Evolutionary conservation across 1,284 basidiomycete genomes (phyloP).

Genomic region (Amylostereum chailletii): DNA sequence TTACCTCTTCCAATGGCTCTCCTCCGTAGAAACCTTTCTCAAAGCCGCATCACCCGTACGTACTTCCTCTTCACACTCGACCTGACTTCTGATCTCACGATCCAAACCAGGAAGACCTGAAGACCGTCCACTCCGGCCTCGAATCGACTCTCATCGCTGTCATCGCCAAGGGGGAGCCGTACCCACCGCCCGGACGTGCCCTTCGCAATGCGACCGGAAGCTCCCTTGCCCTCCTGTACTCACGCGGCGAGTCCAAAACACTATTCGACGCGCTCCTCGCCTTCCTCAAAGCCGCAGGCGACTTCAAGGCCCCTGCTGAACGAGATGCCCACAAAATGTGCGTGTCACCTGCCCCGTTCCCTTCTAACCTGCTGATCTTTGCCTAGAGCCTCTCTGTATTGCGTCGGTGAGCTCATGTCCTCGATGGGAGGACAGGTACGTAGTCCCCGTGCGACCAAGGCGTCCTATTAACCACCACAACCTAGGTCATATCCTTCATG

Average conservation of each 20-base stretch:
- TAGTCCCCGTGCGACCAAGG: slow-evolving; percentile 3
- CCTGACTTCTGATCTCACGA: background rate
- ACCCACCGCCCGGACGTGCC: slow-evolving; percentile 78
- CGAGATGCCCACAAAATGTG: slow-evolving; percentile 58
- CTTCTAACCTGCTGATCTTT: background rate
- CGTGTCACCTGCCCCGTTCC: slow-evolving; percentile 20
- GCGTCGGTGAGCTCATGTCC: slow-evolving; percentile 83
- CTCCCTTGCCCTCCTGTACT: slow-evolving; percentile 75
- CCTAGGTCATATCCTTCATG: slow-evolving; percentile 90
- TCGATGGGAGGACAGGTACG: slow-evolving; percentile 75
- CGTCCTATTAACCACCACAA: slow-evolving; percentile 3
- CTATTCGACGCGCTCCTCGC: slow-evolving; percentile 85
- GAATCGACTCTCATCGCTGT: slow-evolving; percentile 61
- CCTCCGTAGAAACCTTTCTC: slow-evolving; percentile 54
- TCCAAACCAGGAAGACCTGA: slow-evolving; percentile 50
- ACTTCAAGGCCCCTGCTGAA: slow-evolving; percentile 58
- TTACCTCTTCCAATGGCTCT: slow-evolving; percentile 78
- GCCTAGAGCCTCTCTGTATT: slow-evolving; percentile 66
- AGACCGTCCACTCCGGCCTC: slow-evolving; percentile 49
- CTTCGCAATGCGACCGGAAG: slow-evolving; percentile 73
- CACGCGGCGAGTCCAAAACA: slow-evolving; percentile 72
- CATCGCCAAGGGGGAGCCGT: slow-evolving; percentile 48
- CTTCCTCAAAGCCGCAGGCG: slow-evolving; percentile 66
- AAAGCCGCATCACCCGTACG: slow-evolving; percentile 40
- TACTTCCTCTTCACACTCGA: slow-evolving; percentile 5